Base-by-base conservation (phyloP, 2,329 filamentous ascomycete genomes). In the Penicillium decumbens region DNA sequence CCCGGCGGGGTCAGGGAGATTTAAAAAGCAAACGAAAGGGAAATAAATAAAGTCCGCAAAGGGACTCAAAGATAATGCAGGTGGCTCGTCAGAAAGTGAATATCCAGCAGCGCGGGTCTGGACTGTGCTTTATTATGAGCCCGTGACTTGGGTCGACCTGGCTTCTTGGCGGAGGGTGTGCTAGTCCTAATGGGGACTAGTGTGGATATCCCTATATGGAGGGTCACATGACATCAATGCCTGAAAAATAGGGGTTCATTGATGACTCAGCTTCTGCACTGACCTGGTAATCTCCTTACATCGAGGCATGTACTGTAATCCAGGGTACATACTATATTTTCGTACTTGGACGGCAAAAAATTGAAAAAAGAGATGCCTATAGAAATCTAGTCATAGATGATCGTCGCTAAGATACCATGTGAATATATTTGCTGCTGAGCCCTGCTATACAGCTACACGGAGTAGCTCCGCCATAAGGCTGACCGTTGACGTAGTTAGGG, bases 1-100 rank as follows among this genome's bases (percentile, higher is more conserved):
- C 75, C 76, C 72, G 60, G 58, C 57, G 67, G 68, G 66, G 63
- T 55, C 53, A 61, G 53, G 51, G 53, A 53, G 41, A 38, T 42
- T 42, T 45, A 40, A 49, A 45, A 30, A 51, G 44, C 50, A 51
- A 56, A 43, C 25, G 52, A 42, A 44, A 35, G 41, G 41, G 24
- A 48, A 45, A 24, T 42, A 42, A 43, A 40, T 37, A 33, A 47
- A 53, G 44, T 42, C 44, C 41, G 50, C 46, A 43, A 27, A 41
- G 45, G 47, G 47, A 44, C 38, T 43, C 38, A 51, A 49, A 47
- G 30, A 55, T 40, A 43, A 20, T 30, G 35, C 41, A 35, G 27
- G 52, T 45, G 29, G 29, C 28, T 37, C 35, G 39, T 28, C 42
- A 50, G 39, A 32, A 41, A 40, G 41, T 49, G 45, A 38, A 58